Conservation (phyloP, 345 rosid genomes). For the Syzygium aqueum region DNA sequence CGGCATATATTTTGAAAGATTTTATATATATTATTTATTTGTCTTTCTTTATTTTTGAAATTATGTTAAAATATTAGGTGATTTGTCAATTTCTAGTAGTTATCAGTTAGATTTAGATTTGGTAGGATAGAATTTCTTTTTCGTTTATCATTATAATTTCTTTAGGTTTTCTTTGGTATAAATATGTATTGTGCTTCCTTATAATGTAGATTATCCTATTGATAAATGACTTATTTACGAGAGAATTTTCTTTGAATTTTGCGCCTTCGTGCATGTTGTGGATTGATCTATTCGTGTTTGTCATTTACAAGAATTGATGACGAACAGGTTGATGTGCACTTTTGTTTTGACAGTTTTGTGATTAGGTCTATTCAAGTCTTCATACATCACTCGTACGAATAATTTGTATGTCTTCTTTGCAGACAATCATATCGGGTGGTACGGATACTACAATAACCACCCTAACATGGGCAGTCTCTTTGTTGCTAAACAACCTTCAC, state of each 20-base stretch:
- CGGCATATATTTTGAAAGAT: no score
- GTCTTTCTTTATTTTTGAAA: no score
- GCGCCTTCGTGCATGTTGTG: neutral
- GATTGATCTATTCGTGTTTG: neutral
- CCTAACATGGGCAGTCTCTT: constrained; percentile 6
- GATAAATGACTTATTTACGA: neutral
- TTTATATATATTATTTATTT: no score
- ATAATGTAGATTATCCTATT: neutral
- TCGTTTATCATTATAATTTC: neutral
- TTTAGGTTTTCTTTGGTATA: no score
- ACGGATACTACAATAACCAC: neutral
- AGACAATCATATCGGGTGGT: neutral
- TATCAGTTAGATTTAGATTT: no score
- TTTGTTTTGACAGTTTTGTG: neutral
- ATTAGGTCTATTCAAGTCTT: neutral
- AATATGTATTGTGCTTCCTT: neutral
- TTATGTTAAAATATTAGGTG: no score
- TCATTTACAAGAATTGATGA: neutral
- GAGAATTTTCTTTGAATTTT: neutral
- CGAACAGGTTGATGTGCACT: neutral
- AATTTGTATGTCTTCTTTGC: neutral
- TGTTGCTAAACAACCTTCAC: constrained; percentile 3
- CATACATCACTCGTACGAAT: neutral
- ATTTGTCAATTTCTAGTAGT: no score
- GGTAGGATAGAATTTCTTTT: no score